Base-by-base conservation (phyloP, 2,329 filamentous ascomycete species). In the Gliomastix tumulicola region DNA sequence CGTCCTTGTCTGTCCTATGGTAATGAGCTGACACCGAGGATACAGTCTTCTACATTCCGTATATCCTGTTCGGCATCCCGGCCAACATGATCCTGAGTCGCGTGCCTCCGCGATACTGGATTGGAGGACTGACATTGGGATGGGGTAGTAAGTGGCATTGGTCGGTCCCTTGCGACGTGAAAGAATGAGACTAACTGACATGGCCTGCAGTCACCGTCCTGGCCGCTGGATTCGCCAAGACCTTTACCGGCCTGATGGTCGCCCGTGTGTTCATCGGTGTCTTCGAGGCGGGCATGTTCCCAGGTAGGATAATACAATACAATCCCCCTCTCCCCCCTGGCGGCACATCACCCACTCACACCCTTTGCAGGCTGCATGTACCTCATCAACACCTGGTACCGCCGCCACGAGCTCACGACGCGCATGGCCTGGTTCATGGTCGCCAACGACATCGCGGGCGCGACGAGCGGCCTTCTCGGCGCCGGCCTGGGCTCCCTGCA, bases 251-350 rank as follows among this genome's bases (percentile, higher is more conserved):
- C 22, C n/a, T 60, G 9, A 25, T 25, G n/a, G 22, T n/a, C 22
- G n/a, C n/a, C 9, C 9, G 22, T 9, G n/a, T n/a, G 9, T n/a
- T 25, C n/a, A 9, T 25, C 8, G 59, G 56, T 3, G 37, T 59
- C n/a, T 54, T 57, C 21, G 57, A 60, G 34, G 55, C 51, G n/a
- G 55, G 55, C 15, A 47, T 58, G 35, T 53, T 56, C 30, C 54
- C 53, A 3, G 56, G 53, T 15, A n/a, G n/a, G n/a, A n/a, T n/a
- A n/a, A n/a, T n/a, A n/a, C n/a, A n/a, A n/a, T n/a, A n/a, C n/a
- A n/a, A n/a, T n/a, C n/a, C n/a, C n/a, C n/a, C n/a, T n/a, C n/a
- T n/a, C n/a, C n/a, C n/a, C n/a, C n/a, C n/a, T n/a, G n/a, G n/a
- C n/a, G n/a, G n/a, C n/a, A n/a, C n/a, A n/a, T n/a, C n/a, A n/a